Evolutionary conservation across 2,329 filamentous ascomycete genomes (phyloP), one percentile per base, ranked within the genome.

Genomic region (Talaromyces pinophilus): DNA sequence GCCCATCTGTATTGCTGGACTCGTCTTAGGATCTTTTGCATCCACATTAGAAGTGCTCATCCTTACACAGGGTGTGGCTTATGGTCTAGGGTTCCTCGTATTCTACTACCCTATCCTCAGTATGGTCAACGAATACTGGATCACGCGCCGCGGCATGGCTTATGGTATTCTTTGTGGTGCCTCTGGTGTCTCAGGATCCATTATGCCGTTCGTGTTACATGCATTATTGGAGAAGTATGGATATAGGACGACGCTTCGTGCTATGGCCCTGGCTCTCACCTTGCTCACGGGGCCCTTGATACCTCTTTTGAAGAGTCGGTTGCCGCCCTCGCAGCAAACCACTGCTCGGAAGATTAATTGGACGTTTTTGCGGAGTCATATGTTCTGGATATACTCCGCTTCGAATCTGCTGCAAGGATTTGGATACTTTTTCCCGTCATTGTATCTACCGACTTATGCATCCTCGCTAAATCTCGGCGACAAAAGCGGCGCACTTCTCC

Each of bases 111-210:
- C 46, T 13, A 55, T 55, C 28, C 52, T 55, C 7, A 55, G 30
- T 4, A 35, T 55, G 52, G 52, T 55, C 2, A 55, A 55, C 28
- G 52, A 55, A 11, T 55, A 35, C 30, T 55, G 52, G 52, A n/a
- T 35, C 7, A 10, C 52, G 6, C 52, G 52, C n/a, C 52, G 52
- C 7, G 52, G 52, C 8, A 55, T 55, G 52, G 52, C 52, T 30
- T 55, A 55, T 55, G 52, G 52, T n/a, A 55, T 55, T 30, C 52
- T 55, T 35, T 55, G 52, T 19, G n/a, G 52, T 11, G 28, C 52
- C 5, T 55, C 52, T 13, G 52, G 52, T 30, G 25, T 55, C n/a
- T 55, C 52, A n/a, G 52, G 52, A 8, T 30, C 52, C n/a, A n/a
- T 55, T 17, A 55, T 55, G 30, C 52, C 30, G 17, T 55, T 55